Base-by-base conservation (phyloP, 352 stramenopile genomes). In the Phytophthora cryptogea region DNA sequence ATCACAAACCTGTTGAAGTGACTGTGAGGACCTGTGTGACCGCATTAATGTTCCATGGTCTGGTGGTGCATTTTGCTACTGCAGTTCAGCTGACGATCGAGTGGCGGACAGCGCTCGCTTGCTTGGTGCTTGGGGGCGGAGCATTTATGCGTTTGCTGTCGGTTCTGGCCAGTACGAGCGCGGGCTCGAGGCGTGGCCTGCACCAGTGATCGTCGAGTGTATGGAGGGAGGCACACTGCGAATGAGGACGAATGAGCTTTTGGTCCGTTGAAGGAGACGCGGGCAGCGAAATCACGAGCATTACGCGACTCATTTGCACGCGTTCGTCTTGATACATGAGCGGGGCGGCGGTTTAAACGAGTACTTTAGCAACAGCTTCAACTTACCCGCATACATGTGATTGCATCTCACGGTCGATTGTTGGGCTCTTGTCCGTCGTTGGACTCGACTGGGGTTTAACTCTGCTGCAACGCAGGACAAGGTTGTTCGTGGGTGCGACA, bases 101-200 rank as follows among this genome's bases (percentile, higher is more conserved):
- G 53, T 53, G 52, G 52, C 51, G 52, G 41, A 39, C 23, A 33
- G 49, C 33, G 37, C 11, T 35, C 11, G 11, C 31, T 35, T 35
- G 31, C 31, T 35, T 41, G 14, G 27, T 52, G 56, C 46, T 55
- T 61, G 54, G 44, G 5, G n/a, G 36, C 37, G 47, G 36, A 50
- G 48, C 46, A 48, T 64, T 50, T 58, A 50, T 51, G 55, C 39
- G 45, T 30, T 57, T 64, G 39, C 17, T 59, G 41, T 49, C 47
- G 57, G 39, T 49, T 17, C 33, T 23, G 16, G 31, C 46, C 48
- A 53, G 48, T n/a, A 3, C 57, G 13, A 20, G 41, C 36, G 23
- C 30, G 32, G 26, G 13, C 32, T 32, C 27, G 37, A 44, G 20
- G 48, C 48, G 57, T 65, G 57, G 57, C 47, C 14, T 30, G 40